Evolutionary conservation across 805 yeast species (phyloP).

Genomic region (Kockiozyma suomiensis): DNA sequence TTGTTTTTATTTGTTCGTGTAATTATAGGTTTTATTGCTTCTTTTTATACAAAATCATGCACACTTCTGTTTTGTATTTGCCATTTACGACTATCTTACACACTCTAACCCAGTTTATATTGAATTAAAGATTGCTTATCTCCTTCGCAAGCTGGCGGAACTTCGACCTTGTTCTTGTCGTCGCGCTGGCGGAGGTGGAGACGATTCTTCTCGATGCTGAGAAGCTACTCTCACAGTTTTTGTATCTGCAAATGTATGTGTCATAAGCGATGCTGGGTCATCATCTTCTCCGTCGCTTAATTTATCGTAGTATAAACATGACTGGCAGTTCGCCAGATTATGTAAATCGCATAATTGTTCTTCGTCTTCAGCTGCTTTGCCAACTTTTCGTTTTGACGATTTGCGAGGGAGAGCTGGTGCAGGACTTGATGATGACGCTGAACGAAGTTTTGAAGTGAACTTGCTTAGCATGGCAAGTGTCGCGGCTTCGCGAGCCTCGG

Average conservation of each 20-base stretch:
- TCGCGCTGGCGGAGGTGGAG: background rate
- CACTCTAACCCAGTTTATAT: background rate
- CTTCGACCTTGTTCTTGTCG: background rate
- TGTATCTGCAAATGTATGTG: conserved; percentile 24
- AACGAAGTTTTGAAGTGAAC: conserved; percentile 38
- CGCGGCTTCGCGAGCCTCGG: conserved; percentile 38
- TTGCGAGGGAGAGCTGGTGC: conserved; percentile 11
- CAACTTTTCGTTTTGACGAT: background rate
- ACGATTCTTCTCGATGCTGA: background rate
- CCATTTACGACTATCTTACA: background rate
- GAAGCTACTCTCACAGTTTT: background rate
- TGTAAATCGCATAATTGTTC: conserved; percentile 31
- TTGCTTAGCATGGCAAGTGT: conserved; percentile 39
- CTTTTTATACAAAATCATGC: background rate
- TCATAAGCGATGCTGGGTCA: conserved; percentile 9
- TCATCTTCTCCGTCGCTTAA: conserved; percentile 34
- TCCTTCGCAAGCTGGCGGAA: too few relatives aligned
- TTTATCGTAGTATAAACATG: conserved; percentile 34
- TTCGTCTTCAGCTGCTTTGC: background rate
- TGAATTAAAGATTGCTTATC: too few relatives aligned
- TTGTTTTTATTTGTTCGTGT: background rate
- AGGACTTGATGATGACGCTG: conserved; percentile 7
- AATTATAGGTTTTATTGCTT: background rate
- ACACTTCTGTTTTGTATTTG: background rate
- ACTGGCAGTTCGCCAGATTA: conserved; percentile 34